Base-by-base conservation (phyloP, 2,329 filamentous ascomycete species). In the Botrytis squamosa region DNA sequence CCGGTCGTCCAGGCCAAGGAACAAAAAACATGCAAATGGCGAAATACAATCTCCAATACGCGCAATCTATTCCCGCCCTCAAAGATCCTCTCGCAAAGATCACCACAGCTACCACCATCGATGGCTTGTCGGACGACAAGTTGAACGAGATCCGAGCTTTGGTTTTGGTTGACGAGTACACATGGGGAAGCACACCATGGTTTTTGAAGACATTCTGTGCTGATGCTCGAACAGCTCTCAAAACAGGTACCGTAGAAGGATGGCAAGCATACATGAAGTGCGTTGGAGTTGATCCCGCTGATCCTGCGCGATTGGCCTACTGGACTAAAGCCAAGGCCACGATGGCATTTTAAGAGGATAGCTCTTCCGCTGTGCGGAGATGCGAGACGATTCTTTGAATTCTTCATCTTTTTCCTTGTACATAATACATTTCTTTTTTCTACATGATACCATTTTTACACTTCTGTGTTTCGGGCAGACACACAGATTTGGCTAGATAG, bases 21-120 rank as follows among this genome's bases (percentile, higher is more conserved):
- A 91, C 90, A 0, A 83, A 88, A 6, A 90, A 90, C 80, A 92
- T 92, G 90, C 88, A 91, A 81, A 86, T 84, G 70, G 83, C 88
- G 0, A 78, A 81, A 1, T 90, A 83, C 81, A 89, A 91, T 77
- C 75, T 84, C 1, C 77, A 85, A 77, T 92, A 91, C 76, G 89
- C 88, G 8, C 71, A 78, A 1, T 84, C 83, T 0, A 82, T 87
- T 6, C 82, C 84, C 0, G 85, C 80, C 1, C 76, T 91, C 3
- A 79, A 81, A 4, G 77, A 81, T 1, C 74, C 83, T 33, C 49
- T 83, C 8, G 65, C 79, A 3, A 73, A 76, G 73, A 80, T 83
- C 76, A 77, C 78, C 46, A 75, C 79, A 71, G 74, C 77, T 71
- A 79, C 81, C 75, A 74, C 78, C 62, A 75, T 79, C 72, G 64